phyloP scores from a whole-genome alignment of 2,329 filamentous ascomycete species.

The Fonsecaea nubica region DNA sequence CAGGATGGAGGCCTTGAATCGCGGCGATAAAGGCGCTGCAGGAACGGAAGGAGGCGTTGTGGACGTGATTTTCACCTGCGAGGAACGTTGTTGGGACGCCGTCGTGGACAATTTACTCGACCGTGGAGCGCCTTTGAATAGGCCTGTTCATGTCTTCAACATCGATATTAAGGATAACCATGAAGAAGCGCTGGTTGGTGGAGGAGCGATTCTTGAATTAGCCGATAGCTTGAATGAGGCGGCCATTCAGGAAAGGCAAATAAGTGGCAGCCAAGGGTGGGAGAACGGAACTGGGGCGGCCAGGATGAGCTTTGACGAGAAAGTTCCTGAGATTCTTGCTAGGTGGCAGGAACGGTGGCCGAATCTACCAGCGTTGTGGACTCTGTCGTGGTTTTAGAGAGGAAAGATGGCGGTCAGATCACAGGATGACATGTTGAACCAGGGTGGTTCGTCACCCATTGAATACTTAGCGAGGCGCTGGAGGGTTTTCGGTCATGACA shows the following conservation, averaged over 20 bases:
- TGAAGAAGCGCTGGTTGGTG: slow-evolving; percentile 90
- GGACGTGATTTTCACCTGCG: slow-evolving; percentile 94
- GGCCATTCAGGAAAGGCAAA: slow-evolving; percentile 76
- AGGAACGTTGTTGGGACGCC: slow-evolving; percentile 97
- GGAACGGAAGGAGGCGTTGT: slow-evolving; percentile 90
- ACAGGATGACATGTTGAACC: background rate
- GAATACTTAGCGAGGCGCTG: slow-evolving; percentile 32
- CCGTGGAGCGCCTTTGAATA: slow-evolving; percentile 83
- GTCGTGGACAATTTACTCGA: slow-evolving; percentile 92
- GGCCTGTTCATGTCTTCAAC: slow-evolving; percentile 96
- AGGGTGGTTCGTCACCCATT: background rate
- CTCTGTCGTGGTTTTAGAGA: slow-evolving; percentile 83
- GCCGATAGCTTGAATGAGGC: slow-evolving; percentile 83
- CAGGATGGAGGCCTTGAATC: slow-evolving; percentile 72
- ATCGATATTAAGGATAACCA: slow-evolving; percentile 99
- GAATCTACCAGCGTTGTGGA: slow-evolving; percentile 89
- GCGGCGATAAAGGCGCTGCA: slow-evolving; percentile 74
- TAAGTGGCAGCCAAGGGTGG: slow-evolving; percentile 69
- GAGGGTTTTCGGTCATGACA: slow-evolving; percentile 19
- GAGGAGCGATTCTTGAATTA: slow-evolving; percentile 88
- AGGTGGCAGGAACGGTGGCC: slow-evolving; percentile 97
- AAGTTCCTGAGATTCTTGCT: slow-evolving; percentile 87
- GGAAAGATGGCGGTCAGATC: background rate
- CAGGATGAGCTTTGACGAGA: slow-evolving; percentile 83
- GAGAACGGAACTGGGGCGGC: slow-evolving; percentile 71